A percentile compares a stretch with the other conserved stretches of the same genome.
Evolutionary conservation across 2,329 filamentous ascomycete genomes (phyloP).

Genomic region (Talaromyces pinophilus): DNA sequence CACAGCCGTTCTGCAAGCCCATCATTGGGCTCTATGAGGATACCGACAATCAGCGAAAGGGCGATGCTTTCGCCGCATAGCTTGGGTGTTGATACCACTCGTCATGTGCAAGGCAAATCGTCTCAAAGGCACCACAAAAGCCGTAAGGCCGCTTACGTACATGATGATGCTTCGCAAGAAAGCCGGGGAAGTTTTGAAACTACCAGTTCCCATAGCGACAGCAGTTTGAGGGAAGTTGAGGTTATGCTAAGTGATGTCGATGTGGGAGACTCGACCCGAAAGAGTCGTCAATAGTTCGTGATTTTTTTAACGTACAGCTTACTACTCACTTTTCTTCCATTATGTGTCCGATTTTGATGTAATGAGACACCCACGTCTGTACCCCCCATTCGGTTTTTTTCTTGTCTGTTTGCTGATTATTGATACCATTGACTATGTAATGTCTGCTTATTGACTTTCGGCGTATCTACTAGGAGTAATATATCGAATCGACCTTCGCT

Average conservation of each 20-base stretch:
- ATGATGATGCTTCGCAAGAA: conserved; percentile 34
- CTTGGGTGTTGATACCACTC: conserved; percentile 1
- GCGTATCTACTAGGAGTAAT: neutral
- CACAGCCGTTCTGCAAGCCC: conserved; percentile 27
- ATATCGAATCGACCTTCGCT: neutral
- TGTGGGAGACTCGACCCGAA: conserved; percentile 36
- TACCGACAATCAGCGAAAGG: conserved; percentile 20
- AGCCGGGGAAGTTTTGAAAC: conserved; percentile 30
- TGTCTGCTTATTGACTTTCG: neutral
- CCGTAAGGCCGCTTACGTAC: conserved; percentile 26
- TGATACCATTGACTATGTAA: conserved; percentile 1
- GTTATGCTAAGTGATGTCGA: conserved; percentile 38
- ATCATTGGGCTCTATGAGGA: conserved; percentile 7
- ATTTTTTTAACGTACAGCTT: neutral
- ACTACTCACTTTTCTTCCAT: neutral
- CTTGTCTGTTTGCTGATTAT: neutral
- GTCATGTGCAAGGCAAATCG: conserved; percentile 2
- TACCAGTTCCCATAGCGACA: conserved; percentile 26
- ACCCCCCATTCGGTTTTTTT: neutral
- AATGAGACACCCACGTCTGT: neutral
- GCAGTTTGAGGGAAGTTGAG: conserved; percentile 33
- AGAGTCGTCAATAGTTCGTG: conserved; percentile 23
- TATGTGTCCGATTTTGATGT: neutral
- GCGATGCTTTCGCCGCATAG: conserved; percentile 10
- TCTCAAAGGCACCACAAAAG: neutral